Evolutionary conservation across 164 flowering plant genomes (phyloP), one percentile per base, ranked within the genome.

Genomic region (Liriodendron chinense): DNA sequence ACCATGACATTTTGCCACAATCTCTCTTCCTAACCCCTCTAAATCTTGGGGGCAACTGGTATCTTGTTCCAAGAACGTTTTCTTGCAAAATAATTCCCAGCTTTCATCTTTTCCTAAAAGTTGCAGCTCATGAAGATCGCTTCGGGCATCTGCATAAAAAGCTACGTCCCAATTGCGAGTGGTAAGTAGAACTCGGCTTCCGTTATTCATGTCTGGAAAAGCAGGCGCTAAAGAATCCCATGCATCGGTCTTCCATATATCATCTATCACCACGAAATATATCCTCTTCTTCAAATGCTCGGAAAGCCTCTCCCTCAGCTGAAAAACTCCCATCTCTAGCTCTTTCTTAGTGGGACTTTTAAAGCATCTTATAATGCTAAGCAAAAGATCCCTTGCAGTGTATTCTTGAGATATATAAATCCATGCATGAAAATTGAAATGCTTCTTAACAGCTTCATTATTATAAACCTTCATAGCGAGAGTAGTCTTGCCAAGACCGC

Each of bases 251-350:
- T 84, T 78, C 90, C 90, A 85, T 23, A 87, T 85, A 74, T 88
- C 89, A 67, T 88, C 91, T 80, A 85, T 66, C 53, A 85, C 89
- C 70, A 88, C 65, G 70, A 89, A 49, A 67, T 78, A 89, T 79
- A 78, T 83, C 84, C 82, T 84, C 1, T 84, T 82, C 69, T 59
- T 61, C 47, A 86, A 84, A 68, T 78, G 78, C 23, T 80, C 79
- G 12, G 18, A 53, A 53, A 53, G 59, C 18, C 18, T 53, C 59
- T 13, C 59, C 59, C 18, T 53, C 59, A 53, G 18, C 59, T 53
- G 43, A 34, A 34, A 4, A 34, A 34, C 43, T 34, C 43, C 43
- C 18, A 53, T 53, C 16, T 53, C 16, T 0, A 53, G 59, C 18
- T 53, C 59, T 16, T 10, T 53, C 18, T 16, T 10, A 53, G 59